These are phyloP conservation scores for Annulohypoxylon moriforme DNA, from an alignment of 495 filamentous ascomycete genomes.

Conservation along the genomic window DNA sequence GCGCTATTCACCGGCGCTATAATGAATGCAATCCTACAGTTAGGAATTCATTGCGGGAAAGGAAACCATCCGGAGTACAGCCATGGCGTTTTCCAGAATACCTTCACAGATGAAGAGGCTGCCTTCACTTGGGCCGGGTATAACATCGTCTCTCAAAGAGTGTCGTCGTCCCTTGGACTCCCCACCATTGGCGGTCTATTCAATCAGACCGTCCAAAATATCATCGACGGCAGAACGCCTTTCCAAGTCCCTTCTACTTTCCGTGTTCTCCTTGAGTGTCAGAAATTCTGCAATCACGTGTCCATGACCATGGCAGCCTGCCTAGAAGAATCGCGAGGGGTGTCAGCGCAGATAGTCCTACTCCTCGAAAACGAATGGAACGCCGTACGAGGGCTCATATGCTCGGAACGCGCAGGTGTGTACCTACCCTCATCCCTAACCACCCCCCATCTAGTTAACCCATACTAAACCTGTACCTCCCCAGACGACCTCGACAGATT, in stretches of 20 bases:
- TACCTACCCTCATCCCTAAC: not conserved
- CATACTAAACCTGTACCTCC: not conserved
- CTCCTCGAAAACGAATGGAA: slow-evolving; percentile 59
- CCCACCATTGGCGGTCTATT: slow-evolving; percentile 55
- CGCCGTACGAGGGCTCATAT: slow-evolving; percentile 52
- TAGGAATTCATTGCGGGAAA: slow-evolving; percentile 56
- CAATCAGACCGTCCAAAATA: slow-evolving; percentile 55
- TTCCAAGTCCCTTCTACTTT: slow-evolving; percentile 55
- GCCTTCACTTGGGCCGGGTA: slow-evolving; percentile 59
- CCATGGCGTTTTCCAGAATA: slow-evolving; percentile 45
- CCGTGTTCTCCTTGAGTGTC: slow-evolving; percentile 54
- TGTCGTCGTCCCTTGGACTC: slow-evolving; percentile 53
- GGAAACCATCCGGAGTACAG: slow-evolving; percentile 57
- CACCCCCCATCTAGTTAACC: not conserved
- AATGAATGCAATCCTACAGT: slow-evolving; percentile 54
- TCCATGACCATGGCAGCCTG: slow-evolving; percentile 54
- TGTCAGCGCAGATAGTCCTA: slow-evolving; percentile 54
- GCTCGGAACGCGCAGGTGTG: slow-evolving; percentile 56
- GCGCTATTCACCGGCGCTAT: slow-evolving; percentile 54
- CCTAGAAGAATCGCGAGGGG: slow-evolving; percentile 55
- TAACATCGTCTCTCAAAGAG: slow-evolving; percentile 57
- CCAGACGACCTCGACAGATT: slow-evolving; percentile 54
- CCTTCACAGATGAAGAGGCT: slow-evolving; percentile 57
- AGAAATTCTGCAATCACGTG: slow-evolving; percentile 55
- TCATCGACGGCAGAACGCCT: slow-evolving; percentile 51